Percentiles rank a stretch among this genome's conserved stretches.
Evolutionary conservation across 2,329 filamentous ascomycete genomes (phyloP).

Genomic region (Scleromitrula shiraiana): DNA sequence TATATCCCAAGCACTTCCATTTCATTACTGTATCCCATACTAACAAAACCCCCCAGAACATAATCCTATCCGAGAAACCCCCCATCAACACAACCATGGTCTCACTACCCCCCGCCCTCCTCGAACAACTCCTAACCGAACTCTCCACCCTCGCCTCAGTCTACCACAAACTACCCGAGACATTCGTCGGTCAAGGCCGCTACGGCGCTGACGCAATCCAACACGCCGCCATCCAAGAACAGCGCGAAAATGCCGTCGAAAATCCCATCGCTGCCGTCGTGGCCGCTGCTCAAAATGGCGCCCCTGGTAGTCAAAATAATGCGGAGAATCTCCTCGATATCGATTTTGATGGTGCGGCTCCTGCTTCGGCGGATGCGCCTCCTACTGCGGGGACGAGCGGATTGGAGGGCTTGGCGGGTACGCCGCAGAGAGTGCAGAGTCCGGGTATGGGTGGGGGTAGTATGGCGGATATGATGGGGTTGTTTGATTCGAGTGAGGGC

Average conservation of each 20-base stretch:
- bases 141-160: slow-evolving; percentile 93
- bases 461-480: slow-evolving; percentile 74
- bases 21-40: slow-evolving; percentile 20
- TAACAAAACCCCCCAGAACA: slow-evolving; percentile 43
- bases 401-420: slow-evolving; percentile 49
- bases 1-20: neutral
- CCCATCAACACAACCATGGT: slow-evolving; percentile 92
- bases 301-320: slow-evolving; percentile 60
- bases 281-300: slow-evolving; percentile 53
- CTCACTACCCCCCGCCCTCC: slow-evolving; percentile 70
- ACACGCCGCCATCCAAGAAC: slow-evolving; percentile 91
- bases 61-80: slow-evolving; percentile 89
- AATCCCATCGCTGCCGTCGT: slow-evolving; percentile 89
- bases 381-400: slow-evolving; percentile 41
- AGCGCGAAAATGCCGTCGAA: slow-evolving; percentile 82
- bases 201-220: slow-evolving; percentile 93
- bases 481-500: slow-evolving; percentile 48
- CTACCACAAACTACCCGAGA: slow-evolving; percentile 96
- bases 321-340: slow-evolving; percentile 94
- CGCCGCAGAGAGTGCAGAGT: slow-evolving; percentile 61
- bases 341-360: slow-evolving; percentile 87
- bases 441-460: slow-evolving; percentile 47
- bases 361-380: slow-evolving; percentile 71
- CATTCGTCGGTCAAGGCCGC: slow-evolving; percentile 93
- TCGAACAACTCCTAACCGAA: slow-evolving; percentile 85